Evolutionary conservation across 176 grass and related monocot species (phyloP), one percentile per base, ranked within the genome.

Genomic region (Hsuehochloa calcarea): DNA sequence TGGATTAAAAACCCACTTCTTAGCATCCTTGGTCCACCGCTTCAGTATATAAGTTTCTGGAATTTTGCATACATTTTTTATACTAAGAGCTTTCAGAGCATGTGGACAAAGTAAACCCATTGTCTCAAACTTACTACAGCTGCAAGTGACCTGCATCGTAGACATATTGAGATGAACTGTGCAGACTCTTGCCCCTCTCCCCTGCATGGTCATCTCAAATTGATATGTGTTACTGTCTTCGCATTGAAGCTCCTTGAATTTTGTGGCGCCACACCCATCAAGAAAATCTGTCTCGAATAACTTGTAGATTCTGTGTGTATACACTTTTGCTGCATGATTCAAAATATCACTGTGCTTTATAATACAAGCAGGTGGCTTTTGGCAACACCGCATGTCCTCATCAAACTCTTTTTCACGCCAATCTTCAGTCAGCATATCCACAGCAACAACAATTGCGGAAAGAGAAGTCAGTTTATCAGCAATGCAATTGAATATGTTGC

Each of bases 131-230:
- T 91, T 91, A 84, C 87, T 89, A 55, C 94, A 96, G 74, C 87
- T 90, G 75, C 94, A 96, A 38, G 72, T 79, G 40, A 96, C 62
- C 82, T 77, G 66, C 87, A 91, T 80, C 4, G 54, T 80, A 49
- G 74, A 56, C 70, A 78, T 89, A 72, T 96, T 83, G 19, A 96
- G 62, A 62, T 64, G 75, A 56, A 96, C 94, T 66, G 23, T 91
- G 80, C 87, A 93, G 14, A 86, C 81, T 75, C 89, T 91, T 72
- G 88, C 89, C 7, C 89, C 94, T 76, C 94, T 63, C 72, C 88
- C 91, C 67, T 96, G 91, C 80, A 93, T 96, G n/a, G 88, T 93
- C 86, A 92, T 90, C 88, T 95, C 93, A 86, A 89, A 95, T 45
- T 54, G 72, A 79, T 85, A 90, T 51, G 54, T 88, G 34, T 89